Base-by-base conservation (phyloP, 2,329 filamentous ascomycete genomes). In the Monilinia fructigena region DNA sequence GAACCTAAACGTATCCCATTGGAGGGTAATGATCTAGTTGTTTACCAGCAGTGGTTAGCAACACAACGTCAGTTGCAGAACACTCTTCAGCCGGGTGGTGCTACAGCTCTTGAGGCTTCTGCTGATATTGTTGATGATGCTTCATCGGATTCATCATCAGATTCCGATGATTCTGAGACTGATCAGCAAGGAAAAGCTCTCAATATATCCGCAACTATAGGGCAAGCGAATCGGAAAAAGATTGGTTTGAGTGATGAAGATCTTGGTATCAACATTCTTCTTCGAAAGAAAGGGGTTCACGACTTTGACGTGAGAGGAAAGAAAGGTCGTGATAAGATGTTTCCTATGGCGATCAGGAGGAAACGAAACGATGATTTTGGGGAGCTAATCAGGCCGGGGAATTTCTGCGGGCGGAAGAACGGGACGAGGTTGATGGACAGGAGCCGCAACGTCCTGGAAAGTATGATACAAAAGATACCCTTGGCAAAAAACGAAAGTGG, bases 401-500 rank as follows among this genome's bases (percentile, higher is more conserved):
- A 70, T 99, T 94, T 75, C 83, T 97, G 1, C 86, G 93, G 67
- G 94, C 93, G 0, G 95, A 99, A 75, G 95, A 98, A 78, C 88
- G 92, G 66, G 92, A 96, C 71, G 87, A 89, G 67, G 83, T 86
- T 23, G 89, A 91, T 52, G 86, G 85, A 16, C 85, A 89, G 62
- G 87, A 89, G 59, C 80, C 86, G 66, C 82, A 81, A 40, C 81
- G 83, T 45, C 74, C 79, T 20, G 81, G 81, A 18, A 82, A 83
- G 67, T 78, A 78, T 16, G 81, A 82, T 52, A 76, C 74, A 38
- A 82, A 89, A 70, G 86, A 86, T 62, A 85, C 85, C 55, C 83
- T 97, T 26, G 95, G 94, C 23, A 93, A 94, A 80, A 99, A 99
- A 79, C 86, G 95, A 68, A 96, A 92, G 77, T 98, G 94, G 92